A percentile compares a stretch with the other conserved stretches of the same genome.
phyloP scores from a whole-genome alignment of 306 rosid genomes.

The Medicago lupulina region DNA sequence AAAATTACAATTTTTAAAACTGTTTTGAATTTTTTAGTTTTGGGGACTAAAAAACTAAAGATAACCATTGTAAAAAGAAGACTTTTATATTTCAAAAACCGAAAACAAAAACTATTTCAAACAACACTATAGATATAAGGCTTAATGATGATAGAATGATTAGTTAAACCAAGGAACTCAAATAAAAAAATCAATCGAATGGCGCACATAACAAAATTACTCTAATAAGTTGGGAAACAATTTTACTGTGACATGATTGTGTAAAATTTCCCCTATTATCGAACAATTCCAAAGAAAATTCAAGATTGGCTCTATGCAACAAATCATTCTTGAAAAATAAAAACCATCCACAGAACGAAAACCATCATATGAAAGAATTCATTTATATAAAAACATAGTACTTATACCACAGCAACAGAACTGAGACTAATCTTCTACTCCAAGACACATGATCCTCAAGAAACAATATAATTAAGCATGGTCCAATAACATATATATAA shows the following conservation, averaged over 20 bases:
- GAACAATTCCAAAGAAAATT: not conserved
- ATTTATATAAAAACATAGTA: constrained; percentile 25
- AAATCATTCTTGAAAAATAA: not conserved
- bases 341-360: not conserved
- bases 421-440: constrained; percentile 15
- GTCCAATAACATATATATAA: constrained; percentile 43
- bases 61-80: too few relatives aligned
- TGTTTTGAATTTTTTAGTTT: too few relatives aligned
- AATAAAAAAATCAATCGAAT: not conserved
- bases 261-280: too few relatives aligned
- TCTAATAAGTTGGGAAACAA: not conserved
- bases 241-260: not conserved
- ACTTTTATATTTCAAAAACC: too few relatives aligned
- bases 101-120: too few relatives aligned
- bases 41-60: too few relatives aligned
- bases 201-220: not conserved
- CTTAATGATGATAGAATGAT: too few relatives aligned
- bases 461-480: constrained; percentile 37
- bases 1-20: too few relatives aligned
- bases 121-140: too few relatives aligned
- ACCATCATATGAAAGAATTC: not conserved
- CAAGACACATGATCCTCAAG: constrained; percentile 8
- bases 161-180: too few relatives aligned
- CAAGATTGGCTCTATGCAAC: not conserved
- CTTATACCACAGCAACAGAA: constrained; percentile 22